Evolutionary conservation across 371 early-diverging fungal genomes (phyloP), one percentile per base, ranked within the genome.

Genomic region (Apophysomyces sp.): DNA sequence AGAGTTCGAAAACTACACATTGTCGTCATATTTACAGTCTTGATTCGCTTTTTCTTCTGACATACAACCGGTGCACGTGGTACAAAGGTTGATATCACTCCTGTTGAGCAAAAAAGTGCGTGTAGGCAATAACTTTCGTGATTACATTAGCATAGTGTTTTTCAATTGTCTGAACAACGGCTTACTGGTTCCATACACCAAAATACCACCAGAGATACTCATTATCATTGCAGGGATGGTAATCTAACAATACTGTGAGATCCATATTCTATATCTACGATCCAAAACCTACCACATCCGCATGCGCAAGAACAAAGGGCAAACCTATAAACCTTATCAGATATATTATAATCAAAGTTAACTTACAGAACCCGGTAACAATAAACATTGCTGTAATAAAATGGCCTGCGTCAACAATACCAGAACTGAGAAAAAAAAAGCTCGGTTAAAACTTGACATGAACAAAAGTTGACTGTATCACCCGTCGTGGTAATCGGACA

Each of bases 311-410:
- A 13, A 90, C 91, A 53, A 88, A 68, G 3, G 93, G 92, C 55
- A 93, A 69, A 58, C 81, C 84, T 82, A 67, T 0, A 40, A 26
- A 24, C 13, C 34, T 29, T 30, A 44, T 58, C 41, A 40, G 56
- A 26, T 29, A 27, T 28, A 26, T 36, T 5, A 11, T 11, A 9
- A 44, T 21, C 49, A 2, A 44, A 3, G 24, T n/a, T 13, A 2
- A 71, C 80, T 75, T 80, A 89, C 92, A 93, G 60, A 95, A 88
- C 30, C 95, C 97, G n/a, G 94, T 92, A 1, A 95, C 89, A 29
- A 96, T 88, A 69, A 95, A 88, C 63, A 95, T 85, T 55, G 90
- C 87, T n/a, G 97, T 97, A 55, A 95, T 74, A 67, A 97, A 97
- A 68, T 93, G 92, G 41, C 97, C 97, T 29, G 92, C 87, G 63